Evolutionary conservation across 1,284 basidiomycete species (phyloP).

Genomic region (Cryptococcus deneoformans): DNA sequence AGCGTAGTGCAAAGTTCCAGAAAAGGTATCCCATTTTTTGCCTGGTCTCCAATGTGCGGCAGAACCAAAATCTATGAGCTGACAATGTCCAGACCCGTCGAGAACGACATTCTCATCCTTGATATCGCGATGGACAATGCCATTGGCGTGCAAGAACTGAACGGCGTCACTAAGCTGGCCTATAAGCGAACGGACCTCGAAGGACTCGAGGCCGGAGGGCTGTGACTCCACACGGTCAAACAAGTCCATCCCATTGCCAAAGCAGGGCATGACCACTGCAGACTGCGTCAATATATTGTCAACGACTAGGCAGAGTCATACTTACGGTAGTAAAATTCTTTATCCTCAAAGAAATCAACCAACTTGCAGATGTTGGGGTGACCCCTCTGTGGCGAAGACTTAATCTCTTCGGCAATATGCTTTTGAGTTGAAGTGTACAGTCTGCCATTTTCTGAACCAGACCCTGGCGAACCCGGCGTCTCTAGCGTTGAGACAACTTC

Average conservation of each 20-base stretch:
- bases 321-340: slow-evolving; percentile 89
- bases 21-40: slow-evolving; percentile 90
- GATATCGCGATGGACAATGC: slow-evolving; percentile 95
- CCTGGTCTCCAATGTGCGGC: slow-evolving; percentile 69
- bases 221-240: slow-evolving; percentile 93
- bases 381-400: slow-evolving; percentile 37
- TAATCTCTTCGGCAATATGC: slow-evolving; percentile 37
- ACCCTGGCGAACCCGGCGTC: slow-evolving; percentile 18
- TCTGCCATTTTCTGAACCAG: slow-evolving; percentile 1
- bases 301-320: background rate
- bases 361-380: slow-evolving; percentile 70
- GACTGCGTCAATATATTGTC: background rate
- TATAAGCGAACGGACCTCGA: slow-evolving; percentile 76
- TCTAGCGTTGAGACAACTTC: too few species aligned
- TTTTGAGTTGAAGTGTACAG: slow-evolving; percentile 28
- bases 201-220: slow-evolving; percentile 77
- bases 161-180: slow-evolving; percentile 94
- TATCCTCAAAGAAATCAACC: slow-evolving; percentile 96
- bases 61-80: slow-evolving; percentile 91
- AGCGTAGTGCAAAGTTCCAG: slow-evolving; percentile 84
- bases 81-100: slow-evolving; percentile 59
- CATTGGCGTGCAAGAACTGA: slow-evolving; percentile 84
- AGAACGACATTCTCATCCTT: slow-evolving; percentile 94
- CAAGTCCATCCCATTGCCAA: slow-evolving; percentile 64
- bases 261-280: slow-evolving; percentile 53